Evolutionary conservation across 2,329 filamentous ascomycete species (phyloP), one percentile per base, ranked within the genome.

Genomic region (Hypoxylon sp.): DNA sequence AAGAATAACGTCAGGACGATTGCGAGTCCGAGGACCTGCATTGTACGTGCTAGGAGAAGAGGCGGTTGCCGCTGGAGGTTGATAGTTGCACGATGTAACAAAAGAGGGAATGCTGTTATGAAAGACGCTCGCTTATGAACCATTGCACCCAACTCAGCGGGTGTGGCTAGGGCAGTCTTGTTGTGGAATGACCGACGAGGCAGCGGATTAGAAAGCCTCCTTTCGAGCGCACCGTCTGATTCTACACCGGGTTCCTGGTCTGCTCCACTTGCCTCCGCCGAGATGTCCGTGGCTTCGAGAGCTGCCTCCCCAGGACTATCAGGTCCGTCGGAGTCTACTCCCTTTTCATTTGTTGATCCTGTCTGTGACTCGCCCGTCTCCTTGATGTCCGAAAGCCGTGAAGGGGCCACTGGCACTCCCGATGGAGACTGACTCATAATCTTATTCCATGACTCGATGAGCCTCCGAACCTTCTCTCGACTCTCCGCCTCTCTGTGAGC

Each of bases 91-190:
- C 91, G 87, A 50, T 84, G 86, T 20, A 93, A 77, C 3, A 94
- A 84, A 2, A 93, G 80, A 0, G 90, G 89, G 49, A 91, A 88
- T 0, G 91, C 88, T 0, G 83, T 81, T 11, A 79, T 73, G 62
- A 94, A 87, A 0, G 88, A 82, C 0, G 90, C 85, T 50, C 85
- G 85, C 63, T 86, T 85, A 26, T 89, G 87, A 36, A 88, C 85
- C 33, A 93, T 82, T 33, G 87, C 87, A 1, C 91, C 91, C 0
- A 94, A 81, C 71, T 93, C 89, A 0, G 91, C 91, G 0, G 91
- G 91, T 0, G 88, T 89, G 2, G 89, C 85, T 44, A 91, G 78
- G 2, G 72, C 80, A 12, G 78, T 75, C 52, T 80, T 83, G 71
- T 80, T 83, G 70, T 80, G 78, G 63, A 81, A 77, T 0, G 80